Conservation (phyloP, 225 moss, liverwort and hornwort species). For the Rhytidiadelphus loreus region DNA sequence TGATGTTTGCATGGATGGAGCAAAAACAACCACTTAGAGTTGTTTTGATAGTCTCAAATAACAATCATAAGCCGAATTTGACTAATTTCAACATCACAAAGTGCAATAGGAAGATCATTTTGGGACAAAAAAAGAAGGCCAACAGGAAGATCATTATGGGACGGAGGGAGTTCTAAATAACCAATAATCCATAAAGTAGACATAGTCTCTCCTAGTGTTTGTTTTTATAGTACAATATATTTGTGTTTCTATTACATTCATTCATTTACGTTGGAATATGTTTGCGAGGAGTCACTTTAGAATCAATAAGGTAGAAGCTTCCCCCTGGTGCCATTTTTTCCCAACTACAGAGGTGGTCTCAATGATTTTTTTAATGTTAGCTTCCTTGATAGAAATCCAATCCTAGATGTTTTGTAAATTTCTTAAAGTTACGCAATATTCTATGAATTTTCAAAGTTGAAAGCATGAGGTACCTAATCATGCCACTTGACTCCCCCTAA, state of each 20-base stretch:
- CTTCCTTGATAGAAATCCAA: background rate
- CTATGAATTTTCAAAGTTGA: background rate
- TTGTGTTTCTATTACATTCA: background rate
- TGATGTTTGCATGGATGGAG: too few relatives aligned
- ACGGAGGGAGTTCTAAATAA: too few relatives aligned
- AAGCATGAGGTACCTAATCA: background rate
- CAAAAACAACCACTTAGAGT: too few relatives aligned
- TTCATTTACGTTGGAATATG: background rate
- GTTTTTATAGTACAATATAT: background rate
- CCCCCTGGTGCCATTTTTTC: rapidly evolving
- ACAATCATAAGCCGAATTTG: too few relatives aligned
- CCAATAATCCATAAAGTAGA: too few relatives aligned
- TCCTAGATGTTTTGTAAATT: background rate
- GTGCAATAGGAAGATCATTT: too few relatives aligned
- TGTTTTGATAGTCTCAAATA: too few relatives aligned
- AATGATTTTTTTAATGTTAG: background rate
- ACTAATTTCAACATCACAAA: too few relatives aligned
- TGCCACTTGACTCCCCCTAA: background rate
- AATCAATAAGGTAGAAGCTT: background rate
- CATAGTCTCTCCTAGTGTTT: background rate
- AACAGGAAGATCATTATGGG: too few relatives aligned
- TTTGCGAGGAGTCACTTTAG: rapidly evolving
- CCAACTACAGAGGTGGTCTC: background rate
- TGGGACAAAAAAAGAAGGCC: too few relatives aligned
- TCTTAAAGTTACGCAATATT: rapidly evolving